Base-by-base conservation (phyloP, 176 grass and related monocot species). In the bread wheat (Triticum aestivum) region DNA sequence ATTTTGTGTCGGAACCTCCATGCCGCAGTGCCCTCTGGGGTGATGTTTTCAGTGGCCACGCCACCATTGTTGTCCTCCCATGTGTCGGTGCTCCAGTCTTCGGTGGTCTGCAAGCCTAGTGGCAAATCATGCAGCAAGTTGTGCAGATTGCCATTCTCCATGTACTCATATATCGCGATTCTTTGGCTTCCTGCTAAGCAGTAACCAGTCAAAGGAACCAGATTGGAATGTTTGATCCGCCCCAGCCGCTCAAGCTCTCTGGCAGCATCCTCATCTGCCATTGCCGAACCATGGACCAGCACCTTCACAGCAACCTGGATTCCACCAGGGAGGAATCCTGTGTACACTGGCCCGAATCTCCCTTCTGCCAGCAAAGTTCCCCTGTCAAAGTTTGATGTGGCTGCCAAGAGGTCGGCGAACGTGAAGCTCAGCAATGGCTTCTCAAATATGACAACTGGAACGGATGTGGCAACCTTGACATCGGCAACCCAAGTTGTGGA, bases 41-140 rank as follows among this genome's bases (percentile, higher is more conserved):
- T 96, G 69, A 96, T 94, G 80, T 88, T 90, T 24, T 90, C 86
- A 33, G 68, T 87, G 62, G 72, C 27, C 21, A 84, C 69, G n/a
- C 81, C 79, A 6, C 63, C 81, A 59, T 70, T 82, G 45, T 93
- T 89, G 69, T 96, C 94, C 73, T 99, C 97, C 97, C 97, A 99
- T 59, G 97, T 96, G 73, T 99, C 97, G 26, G 88, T 88, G 45
- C 90, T 99, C 97, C 97, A 99, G 80, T 99, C 97, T 88, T 99
- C 97, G 12, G 92, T 99, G 30, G 88, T 84, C 83, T 99, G 97
- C 21, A 94, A 68, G 27, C 97, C 94, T 45, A 99, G 82, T 8
- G 97, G 97, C 54, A 99, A 69, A 77, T 99, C 97, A 83, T 99
- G 92, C 21, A 99, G 89, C 73, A 99, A 84, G 65, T 94, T 99